These are phyloP conservation scores for Murraya koenigii DNA, from an alignment of 345 rosid species.

Conservation along the genomic window DNA sequence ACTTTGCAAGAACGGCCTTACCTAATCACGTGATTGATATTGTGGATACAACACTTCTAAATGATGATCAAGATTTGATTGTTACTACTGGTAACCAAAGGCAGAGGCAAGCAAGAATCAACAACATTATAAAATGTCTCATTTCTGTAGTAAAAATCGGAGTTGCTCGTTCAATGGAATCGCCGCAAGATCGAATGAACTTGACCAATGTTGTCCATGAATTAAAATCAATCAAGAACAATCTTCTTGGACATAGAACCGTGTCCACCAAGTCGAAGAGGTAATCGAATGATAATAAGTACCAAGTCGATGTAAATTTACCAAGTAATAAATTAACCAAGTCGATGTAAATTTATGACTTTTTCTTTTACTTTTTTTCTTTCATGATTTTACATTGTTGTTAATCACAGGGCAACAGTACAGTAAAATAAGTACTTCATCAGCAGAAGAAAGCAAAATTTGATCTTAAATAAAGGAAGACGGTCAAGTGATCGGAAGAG, in stretches of 20 bases:
- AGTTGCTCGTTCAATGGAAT: background rate
- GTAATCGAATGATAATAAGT: no score
- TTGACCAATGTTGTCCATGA: background rate
- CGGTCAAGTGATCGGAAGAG: no score
- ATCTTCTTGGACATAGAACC: no score
- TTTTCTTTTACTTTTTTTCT: no score
- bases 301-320: background rate
- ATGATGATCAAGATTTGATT: no score
- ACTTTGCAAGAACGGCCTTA: background rate
- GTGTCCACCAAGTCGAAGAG: no score
- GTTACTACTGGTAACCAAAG: background rate
- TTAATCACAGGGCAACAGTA: no score
- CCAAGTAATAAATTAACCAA: background rate
- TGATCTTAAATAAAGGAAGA: no score
- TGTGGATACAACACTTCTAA: background rate
- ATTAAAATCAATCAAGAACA: no score
- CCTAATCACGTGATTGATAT: background rate
- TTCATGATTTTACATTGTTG: no score
- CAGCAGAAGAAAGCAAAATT: no score
- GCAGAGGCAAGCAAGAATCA: background rate
- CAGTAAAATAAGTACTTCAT: no score
- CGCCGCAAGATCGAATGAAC: background rate
- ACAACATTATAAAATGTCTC: background rate
- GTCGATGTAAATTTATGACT: background rate
- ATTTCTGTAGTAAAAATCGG: background rate